Base-by-base conservation (phyloP, 345 rosid genomes). In the Camelina neglecta region DNA sequence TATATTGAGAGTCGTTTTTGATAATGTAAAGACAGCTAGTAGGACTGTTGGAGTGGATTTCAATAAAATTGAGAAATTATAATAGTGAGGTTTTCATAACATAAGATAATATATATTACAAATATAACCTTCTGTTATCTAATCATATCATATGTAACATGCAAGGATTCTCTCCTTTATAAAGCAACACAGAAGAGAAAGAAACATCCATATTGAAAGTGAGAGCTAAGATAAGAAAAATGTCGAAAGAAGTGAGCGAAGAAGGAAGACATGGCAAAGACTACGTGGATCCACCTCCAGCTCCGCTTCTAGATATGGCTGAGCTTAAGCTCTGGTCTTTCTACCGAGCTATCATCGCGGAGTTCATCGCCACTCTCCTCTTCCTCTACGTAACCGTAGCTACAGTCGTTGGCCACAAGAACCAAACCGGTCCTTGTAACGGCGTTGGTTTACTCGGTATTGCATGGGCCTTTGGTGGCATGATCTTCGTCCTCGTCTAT, bases 401-500 rank as follows among this genome's bases (percentile, higher is more conserved):
- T 24, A 64, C 80, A 11, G 80, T 77, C 20, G 65, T 77, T 29
- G 76, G 80, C 13, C 71, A 71, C 67, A 64, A 77, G 60, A 71
- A 63, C 38, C 67, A 71, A 12, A 54, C 76, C 6, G 72, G 65
- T 67, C 86, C 85, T 3, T 90, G 96, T 38, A 71, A 65, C 4
- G 91, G 96, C 2, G 93, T 92, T 29, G 96, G 96, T 8, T 54
- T 83, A 45, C 89, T 92, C 1, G 91, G 96, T 2, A 86, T 92
- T 5, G 92, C 97, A 4, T 92, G 93, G 97, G 85, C 93, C 51
- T 87, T 88, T 38, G 97, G 97, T 74, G 93, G 96, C 73, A 89
- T 89, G 95, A 86, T 89, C 80, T 89, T 87, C n/a, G 39, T 87
- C 55, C 92, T 89, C 13, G 93, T 92, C 20, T 92, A 92, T 78